These are phyloP conservation scores for Pseudogymnoascus sp. DNA, from an alignment of 2,329 filamentous ascomycete species.

Conservation along the genomic window DNA sequence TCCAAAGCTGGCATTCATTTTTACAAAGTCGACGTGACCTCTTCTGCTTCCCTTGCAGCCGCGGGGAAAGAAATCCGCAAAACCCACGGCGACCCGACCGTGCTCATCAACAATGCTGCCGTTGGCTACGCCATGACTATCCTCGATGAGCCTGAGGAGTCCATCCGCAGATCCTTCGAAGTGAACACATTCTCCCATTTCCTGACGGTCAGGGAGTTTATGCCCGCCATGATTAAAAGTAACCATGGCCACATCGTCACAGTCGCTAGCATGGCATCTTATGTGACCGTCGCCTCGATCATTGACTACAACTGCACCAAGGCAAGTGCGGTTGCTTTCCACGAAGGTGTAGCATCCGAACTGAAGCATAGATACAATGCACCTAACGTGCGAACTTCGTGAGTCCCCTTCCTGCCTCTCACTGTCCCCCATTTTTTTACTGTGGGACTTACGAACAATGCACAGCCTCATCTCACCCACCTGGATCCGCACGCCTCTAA, in stretches of 20 bases:
- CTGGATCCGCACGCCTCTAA: constrained; percentile 52
- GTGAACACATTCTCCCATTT: constrained; percentile 43
- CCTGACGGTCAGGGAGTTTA: constrained; percentile 38
- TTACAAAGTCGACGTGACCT: constrained; percentile 39
- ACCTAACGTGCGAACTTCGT: constrained; percentile 31
- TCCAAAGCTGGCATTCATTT: background rate
- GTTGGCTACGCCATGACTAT: constrained; percentile 36
- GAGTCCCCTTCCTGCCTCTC: constrained; percentile 13
- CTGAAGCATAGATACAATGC: constrained; percentile 31
- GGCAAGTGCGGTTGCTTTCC: constrained; percentile 44
- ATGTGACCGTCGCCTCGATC: constrained; percentile 38
- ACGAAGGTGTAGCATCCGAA: constrained; percentile 40
- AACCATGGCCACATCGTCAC: constrained; percentile 48
- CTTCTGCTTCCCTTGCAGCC: constrained; percentile 37
- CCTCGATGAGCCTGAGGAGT: constrained; percentile 33
- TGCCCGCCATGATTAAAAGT: constrained; percentile 39
- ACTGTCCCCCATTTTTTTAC: too few species aligned
- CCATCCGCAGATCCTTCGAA: constrained; percentile 38
- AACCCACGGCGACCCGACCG: constrained; percentile 31
- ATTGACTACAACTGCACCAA: constrained; percentile 46
- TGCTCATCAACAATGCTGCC: constrained; percentile 36
- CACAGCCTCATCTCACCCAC: constrained; percentile 53
- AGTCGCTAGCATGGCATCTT: constrained; percentile 46
- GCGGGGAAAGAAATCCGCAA: constrained; percentile 34
- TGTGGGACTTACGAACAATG: background rate